Evolutionary conservation across 306 rosid genomes (phyloP), one percentile per base, ranked within the genome.

Genomic region (Quercus engelmannii): DNA sequence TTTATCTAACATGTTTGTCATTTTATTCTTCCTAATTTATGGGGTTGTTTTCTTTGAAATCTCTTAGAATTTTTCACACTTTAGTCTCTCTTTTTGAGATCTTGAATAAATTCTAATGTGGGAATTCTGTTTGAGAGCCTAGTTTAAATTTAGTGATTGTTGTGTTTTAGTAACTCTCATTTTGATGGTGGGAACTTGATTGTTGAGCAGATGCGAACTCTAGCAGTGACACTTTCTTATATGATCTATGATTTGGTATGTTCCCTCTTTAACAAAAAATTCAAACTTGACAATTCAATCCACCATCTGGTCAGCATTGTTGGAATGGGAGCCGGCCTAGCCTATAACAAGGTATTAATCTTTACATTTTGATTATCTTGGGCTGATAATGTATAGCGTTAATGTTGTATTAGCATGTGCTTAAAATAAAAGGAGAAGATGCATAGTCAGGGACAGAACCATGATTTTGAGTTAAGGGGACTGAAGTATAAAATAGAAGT

Each of bases 231-330:
- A 26, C 86, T 91, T 49, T 91, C 99, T 0, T 95, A 91, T 82
- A 81, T 95, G 21, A 80, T 91, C 4, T 95, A 95, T 85, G 99
- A 95, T 84, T 49, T 88, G 9, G 76, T 85, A 17, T 91, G 98
- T 78, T 92, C 92, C 86, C 80, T 81, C 21, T 90, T 90, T 73
- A 95, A 75, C 74, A 87, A 90, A 63, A 83, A 78, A 79, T 71
- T 86, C 76, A 82, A 17, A 62, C 15, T 83, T 63, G 99, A 95
- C 79, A 92, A 92, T 51, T 62, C 78, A 63, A 80, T 92, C 78
- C 99, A 95, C 75, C 99, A 95, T 86, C 84, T 89, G 77, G 87
- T 95, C 46, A 82, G 97, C 89, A 92, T 95, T 75, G 83, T 88
- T 77, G 97, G 98, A 20, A 62, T 95, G 55, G 85, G 64, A 69